Evolutionary conservation across 495 filamentous ascomycete genomes (phyloP).

Genomic region (Penicillium cataractarum): DNA sequence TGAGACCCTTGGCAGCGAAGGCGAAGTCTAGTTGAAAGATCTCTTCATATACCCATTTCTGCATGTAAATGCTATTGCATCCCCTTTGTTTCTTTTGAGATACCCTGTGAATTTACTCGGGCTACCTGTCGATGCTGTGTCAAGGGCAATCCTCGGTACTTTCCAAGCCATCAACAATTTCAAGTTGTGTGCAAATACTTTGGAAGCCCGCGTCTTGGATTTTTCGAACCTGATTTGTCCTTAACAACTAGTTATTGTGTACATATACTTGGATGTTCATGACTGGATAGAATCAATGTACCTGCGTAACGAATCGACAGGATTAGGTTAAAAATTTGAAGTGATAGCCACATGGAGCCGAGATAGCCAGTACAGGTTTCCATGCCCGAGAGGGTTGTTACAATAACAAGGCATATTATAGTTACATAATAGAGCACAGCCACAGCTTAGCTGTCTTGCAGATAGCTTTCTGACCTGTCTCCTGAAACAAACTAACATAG

Average conservation of each 20-base stretch:
- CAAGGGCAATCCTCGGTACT: not conserved
- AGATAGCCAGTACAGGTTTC: too few relatives aligned
- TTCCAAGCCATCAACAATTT: not conserved
- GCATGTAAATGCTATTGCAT: constrained; percentile 17
- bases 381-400: too few relatives aligned
- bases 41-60: constrained; percentile 13
- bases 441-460: too few relatives aligned
- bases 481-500: too few relatives aligned
- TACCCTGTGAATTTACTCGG: constrained; percentile 29
- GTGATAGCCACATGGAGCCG: too few relatives aligned
- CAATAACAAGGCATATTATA: too few relatives aligned
- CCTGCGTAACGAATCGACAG: too few relatives aligned
- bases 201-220: not conserved
- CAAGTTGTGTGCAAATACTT: not conserved
- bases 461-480: too few relatives aligned
- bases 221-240: not conserved
- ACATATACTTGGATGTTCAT: not conserved
- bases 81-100: constrained; percentile 32
- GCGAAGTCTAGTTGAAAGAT: constrained; percentile 11
- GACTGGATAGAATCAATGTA: not conserved
- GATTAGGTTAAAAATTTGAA: too few relatives aligned
- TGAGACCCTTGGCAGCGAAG: constrained; percentile 37
- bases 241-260: not conserved
- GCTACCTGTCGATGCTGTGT: not conserved
- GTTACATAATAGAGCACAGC: too few relatives aligned